phyloP scores from a whole-genome alignment of 345 rosid genomes.

The Bruguiera sexangula region DNA sequence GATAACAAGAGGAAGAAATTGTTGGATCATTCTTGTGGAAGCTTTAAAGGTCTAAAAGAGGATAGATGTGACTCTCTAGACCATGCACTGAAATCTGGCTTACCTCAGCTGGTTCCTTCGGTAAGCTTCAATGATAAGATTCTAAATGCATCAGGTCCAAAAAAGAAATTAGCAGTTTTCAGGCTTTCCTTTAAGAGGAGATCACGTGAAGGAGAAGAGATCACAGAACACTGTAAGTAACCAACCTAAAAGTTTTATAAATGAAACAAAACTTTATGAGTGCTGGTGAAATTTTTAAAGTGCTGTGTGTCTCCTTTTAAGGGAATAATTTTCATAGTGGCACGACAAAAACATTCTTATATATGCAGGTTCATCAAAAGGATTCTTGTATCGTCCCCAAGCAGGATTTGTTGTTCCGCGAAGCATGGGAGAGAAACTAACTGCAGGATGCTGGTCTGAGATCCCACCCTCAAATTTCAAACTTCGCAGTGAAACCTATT shows the following conservation, averaged over 20 bases:
- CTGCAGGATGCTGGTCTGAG: conserved; percentile 58
- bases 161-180: conserved; percentile 46
- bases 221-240: conserved; percentile 44
- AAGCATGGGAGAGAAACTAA: conserved; percentile 40
- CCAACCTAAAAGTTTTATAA: neutral
- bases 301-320: neutral
- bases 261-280: too few relatives aligned
- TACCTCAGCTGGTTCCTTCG: conserved; percentile 37
- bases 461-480: conserved; percentile 68
- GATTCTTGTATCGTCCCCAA: conserved; percentile 51
- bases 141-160: conserved; percentile 28
- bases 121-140: conserved; percentile 44
- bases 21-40: conserved; percentile 30
- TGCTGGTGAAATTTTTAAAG: neutral
- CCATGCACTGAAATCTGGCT: conserved; percentile 27
- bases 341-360: neutral
- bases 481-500: conserved; percentile 59
- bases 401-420: conserved; percentile 56
- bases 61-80: conserved; percentile 30
- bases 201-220: conserved; percentile 67
- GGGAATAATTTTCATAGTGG: too few relatives aligned
- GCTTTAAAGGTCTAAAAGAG: conserved; percentile 42
- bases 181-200: conserved; percentile 62
- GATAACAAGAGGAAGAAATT: conserved; percentile 39
- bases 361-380: conserved; percentile 55